Evolutionary conservation across 2,329 filamentous ascomycete species (phyloP), one percentile per base, ranked within the genome.

Genomic region (Dothidotthia symphoricarpi): DNA sequence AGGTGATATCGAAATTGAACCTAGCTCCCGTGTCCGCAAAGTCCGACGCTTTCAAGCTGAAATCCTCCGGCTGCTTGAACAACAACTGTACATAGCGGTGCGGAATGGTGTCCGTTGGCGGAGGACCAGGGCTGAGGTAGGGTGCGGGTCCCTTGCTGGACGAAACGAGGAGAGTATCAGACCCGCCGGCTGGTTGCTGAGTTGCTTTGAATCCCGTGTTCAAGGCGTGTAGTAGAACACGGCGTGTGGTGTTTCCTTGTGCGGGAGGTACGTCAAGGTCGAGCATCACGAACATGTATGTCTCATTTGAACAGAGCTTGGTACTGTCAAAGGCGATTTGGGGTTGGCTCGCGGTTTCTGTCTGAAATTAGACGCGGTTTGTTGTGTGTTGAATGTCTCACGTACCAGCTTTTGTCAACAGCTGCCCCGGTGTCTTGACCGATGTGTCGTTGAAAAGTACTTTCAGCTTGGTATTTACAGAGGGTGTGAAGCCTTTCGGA

Each of bases 1-100:
- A 34, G 7, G 43, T 37, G 14, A 62, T 53, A 22, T 67, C 52
- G 32, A 67, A 67, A 4, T 44, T 43, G 26, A 65, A 49, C 10
- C 63, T 43, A 6, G 39, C 45, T 13, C 47, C 34, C 10, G 42
- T 49, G 3, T 55, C 42, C 6, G 49, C 39, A 26, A 60, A 62
- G 12, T 56, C 51, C 1, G 45, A 42, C 3, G 51, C 55, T 12
- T 47, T 24, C 2, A 66, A 49, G 1, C 40, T 36, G 15, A 67
- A 32, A 16, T 38, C 47, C 4, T 35, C 41, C 1, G 64, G 64
- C 31, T 67, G 59, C 31, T 51, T 29, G 32, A 66, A 67, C 3
- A 67, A 45, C 4, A 67, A 38, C 34, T 67, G 28, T 1, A 66
- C 61, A 29, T 67, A 67, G 29, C 63, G 59, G 47, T 67, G 64